These are phyloP conservation scores for Rhizophora mangle DNA, from an alignment of 345 rosid species.

Conservation along the genomic window DNA sequence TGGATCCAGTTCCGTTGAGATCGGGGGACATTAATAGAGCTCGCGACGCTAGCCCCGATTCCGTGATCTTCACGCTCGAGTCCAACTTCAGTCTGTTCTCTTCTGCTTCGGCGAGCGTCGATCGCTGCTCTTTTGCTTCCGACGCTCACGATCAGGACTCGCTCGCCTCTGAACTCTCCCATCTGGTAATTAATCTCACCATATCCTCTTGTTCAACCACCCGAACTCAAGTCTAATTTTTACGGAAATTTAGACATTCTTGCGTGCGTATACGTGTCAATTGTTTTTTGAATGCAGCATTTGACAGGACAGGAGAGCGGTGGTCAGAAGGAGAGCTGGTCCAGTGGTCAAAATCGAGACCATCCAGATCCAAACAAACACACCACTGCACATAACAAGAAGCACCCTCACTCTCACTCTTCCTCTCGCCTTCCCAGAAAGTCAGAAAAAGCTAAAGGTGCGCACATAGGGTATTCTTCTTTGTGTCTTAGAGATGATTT, in stretches of 20 bases:
- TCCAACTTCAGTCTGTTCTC: conserved; percentile 81
- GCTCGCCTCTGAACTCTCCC: conserved; percentile 59
- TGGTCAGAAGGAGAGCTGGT: conserved; percentile 48
- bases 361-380: conserved; percentile 66
- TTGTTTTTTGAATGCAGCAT: conserved; percentile 34
- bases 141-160: conserved; percentile 71
- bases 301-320: conserved; percentile 53
- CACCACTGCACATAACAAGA: conserved; percentile 23
- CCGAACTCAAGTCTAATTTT: too few relatives aligned
- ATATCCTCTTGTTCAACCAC: not conserved
- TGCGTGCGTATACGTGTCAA: not conserved
- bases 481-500: not conserved
- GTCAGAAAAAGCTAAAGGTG: conserved; percentile 64
- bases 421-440: conserved; percentile 42
- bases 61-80: conserved; percentile 73
- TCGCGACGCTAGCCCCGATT: conserved; percentile 81
- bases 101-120: conserved; percentile 86
- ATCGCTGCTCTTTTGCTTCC: conserved; percentile 85
- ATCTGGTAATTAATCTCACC: conserved; percentile 34
- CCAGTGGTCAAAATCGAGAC: conserved; percentile 53
- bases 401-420: conserved; percentile 9
- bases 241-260: too few relatives aligned
- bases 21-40: conserved; percentile 33
- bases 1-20: conserved; percentile 30
- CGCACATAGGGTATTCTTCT: not conserved